Evolutionary conservation across 805 yeast species (phyloP).

Genomic region (Cyberlindnera sargentensis): DNA sequence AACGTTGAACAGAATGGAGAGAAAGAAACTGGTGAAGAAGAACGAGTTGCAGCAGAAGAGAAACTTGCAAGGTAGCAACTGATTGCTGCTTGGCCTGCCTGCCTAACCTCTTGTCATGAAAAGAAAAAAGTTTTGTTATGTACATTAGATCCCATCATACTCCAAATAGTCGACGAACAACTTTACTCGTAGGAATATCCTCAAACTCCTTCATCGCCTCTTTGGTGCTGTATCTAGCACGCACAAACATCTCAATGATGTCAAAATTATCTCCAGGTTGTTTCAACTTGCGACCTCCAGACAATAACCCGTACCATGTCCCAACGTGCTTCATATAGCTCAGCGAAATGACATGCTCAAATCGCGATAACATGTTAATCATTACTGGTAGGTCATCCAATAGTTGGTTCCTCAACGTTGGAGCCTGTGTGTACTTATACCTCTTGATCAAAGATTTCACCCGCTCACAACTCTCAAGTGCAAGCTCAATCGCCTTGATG

Average conservation of each 20-base stretch:
- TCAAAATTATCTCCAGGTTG: slow-evolving; percentile 29
- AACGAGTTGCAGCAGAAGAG: slow-evolving; percentile 80
- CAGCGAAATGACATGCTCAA: slow-evolving; percentile 17
- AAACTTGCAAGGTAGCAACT: slow-evolving; percentile 42
- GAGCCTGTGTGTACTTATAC: slow-evolving; percentile 21
- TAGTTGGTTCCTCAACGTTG: slow-evolving; percentile 20
- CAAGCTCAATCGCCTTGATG: slow-evolving; percentile 22
- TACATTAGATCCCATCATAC: not conserved
- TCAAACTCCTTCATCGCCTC: slow-evolving; percentile 23
- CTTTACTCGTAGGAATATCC: slow-evolving; percentile 13
- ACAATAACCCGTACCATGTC: slow-evolving; percentile 26
- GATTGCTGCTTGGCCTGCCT: not conserved
- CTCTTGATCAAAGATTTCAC: slow-evolving; percentile 24
- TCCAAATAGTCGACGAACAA: slow-evolving; percentile 20
- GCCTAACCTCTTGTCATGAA: not conserved
- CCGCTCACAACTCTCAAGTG: slow-evolving; percentile 20
- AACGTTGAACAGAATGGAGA: slow-evolving; percentile 68
- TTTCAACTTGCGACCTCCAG: slow-evolving; percentile 24
- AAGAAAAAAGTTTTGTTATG: slow-evolving; percentile 1
- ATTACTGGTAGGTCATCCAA: slow-evolving; percentile 26
- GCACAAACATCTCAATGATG: slow-evolving; percentile 26
- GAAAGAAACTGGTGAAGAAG: slow-evolving; percentile 80
- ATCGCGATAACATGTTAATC: slow-evolving; percentile 8
- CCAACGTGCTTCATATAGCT: slow-evolving; percentile 18
- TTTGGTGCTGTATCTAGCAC: slow-evolving; percentile 24